Base-by-base conservation (phyloP, 495 filamentous ascomycete genomes). In the Elasticomyces elasticus region DNA sequence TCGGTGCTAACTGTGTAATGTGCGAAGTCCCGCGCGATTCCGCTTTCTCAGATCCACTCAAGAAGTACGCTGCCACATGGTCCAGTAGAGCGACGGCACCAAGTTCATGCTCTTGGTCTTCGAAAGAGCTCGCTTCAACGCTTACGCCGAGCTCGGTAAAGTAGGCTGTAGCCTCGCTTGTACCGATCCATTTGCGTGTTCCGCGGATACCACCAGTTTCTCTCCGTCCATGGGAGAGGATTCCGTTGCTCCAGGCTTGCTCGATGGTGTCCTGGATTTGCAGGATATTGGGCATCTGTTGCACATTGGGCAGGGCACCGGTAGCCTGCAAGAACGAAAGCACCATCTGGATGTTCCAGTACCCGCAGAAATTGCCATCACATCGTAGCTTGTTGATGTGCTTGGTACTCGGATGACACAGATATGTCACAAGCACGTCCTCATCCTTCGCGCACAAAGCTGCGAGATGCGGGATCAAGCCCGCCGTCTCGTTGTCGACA, bases 331-430 rank as follows among this genome's bases (percentile, higher is more conserved):
- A 78, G 65, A 86, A 91, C 2, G 89, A 90, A 17, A 83, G 71
- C 54, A 95, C 64, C 88, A 95, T 94, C 62, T 98, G 92, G 37
- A 96, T 95, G 66, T 95, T 98, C 10, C 92, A 77, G 63, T 96
- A 98, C n/a, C 92, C 92, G 69, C 92, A 98, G 69, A 97, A 98
- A 0, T 88, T 87, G 30, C 90, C 85, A 68, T 95, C 89, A 31
- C 73, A 77, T 10, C 75, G 74, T 33, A 95, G 73, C 61, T 95
- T 95, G 44, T 83, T 84, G 17, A 98, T 77, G 64, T 96, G 90
- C 33, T 80, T 78, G 0, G 87, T 84, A 25, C 72, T 74, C 6
- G 86, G 76, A 58, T 88, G 79, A 66, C 92, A 97, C 26, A 94
- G 67, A 60, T 87, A 95, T 3, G 86, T 86, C 51, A 79, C 78